Evolutionary conservation across 2,329 filamentous ascomycete genomes (phyloP), one percentile per base, ranked within the genome.

Genomic region (Aspergillus brasiliensis): DNA sequence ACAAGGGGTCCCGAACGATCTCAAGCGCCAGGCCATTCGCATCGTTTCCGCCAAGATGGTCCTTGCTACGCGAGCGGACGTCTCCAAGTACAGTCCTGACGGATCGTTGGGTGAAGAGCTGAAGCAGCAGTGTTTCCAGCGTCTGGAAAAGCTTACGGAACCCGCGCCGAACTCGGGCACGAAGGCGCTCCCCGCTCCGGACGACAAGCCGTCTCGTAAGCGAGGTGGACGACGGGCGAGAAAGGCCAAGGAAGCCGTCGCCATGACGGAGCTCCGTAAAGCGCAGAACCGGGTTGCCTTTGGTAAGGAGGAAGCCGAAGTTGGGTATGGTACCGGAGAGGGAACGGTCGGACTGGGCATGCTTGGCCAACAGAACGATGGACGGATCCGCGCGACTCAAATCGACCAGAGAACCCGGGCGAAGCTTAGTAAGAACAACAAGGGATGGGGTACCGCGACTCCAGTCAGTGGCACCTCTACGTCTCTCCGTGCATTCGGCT

Each of bases 221-320:
- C 90, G 95, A 65, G 95, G 95, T 75, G 95, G 95, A 54, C 84
- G 94, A 57, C 84, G 92, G 65, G 95, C 93, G 11, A 84, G 95
- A 59, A 97, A 97, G 77, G 94, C 94, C 61, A 99, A 99, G 83
- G 95, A 97, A 77, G 93, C 94, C 3, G 91, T 91, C 6, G 94
- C 95, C 61, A 96, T 97, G 92, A 99, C 95, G 0, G 95, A 99
- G 57, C 82, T 99, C 28, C 88, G 93, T 65, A 97, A 98, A 76
- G 92, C 92, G 4, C 95, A 98, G 78, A 99, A 99, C 79, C 87
- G 95, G 56, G 89, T 99, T 86, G 92, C 89, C 0, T 99, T 99
- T 71, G 93, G 93, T 60, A 95, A 96, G 74, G 94, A 98, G 76
- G 95, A 99, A 77, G 89, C 87, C 69, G 95, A 99, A 77, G 88